Evolutionary conservation across 225 moss, liverwort and hornwort genomes (phyloP).

Genomic region (Antitrichia curtipendula): DNA sequence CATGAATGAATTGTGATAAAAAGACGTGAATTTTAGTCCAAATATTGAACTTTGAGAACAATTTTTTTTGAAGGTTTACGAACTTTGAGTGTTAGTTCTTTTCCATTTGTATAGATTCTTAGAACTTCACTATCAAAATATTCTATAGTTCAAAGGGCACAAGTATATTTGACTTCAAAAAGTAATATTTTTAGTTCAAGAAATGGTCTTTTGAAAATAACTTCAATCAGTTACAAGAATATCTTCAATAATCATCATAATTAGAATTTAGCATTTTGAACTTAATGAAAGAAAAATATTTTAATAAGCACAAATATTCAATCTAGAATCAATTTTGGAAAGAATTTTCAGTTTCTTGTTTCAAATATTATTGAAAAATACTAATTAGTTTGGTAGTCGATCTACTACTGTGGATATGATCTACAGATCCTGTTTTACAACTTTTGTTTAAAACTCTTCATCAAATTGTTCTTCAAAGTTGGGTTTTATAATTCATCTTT

Average conservation of each 20-base stretch:
- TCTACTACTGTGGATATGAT: too few species aligned
- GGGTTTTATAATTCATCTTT: neutral
- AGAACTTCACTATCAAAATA: neutral
- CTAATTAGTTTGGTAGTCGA: rapidly evolving
- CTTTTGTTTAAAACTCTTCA: neutral
- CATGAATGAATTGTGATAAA: neutral
- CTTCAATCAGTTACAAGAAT: neutral
- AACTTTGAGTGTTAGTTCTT: neutral
- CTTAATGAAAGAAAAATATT: neutral
- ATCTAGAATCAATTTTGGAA: neutral
- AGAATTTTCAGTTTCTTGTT: neutral
- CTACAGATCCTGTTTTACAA: neutral
- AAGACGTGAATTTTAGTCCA: neutral
- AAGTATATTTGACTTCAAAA: too few species aligned
- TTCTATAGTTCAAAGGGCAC: rapidly evolving
- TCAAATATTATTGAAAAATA: too few species aligned
- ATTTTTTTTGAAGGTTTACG: too few species aligned
- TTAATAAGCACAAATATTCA: neutral
- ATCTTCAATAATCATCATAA: neutral
- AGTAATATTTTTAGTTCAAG: neutral
- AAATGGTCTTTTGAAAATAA: neutral
- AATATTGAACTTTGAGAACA: neutral
- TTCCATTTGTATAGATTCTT: too few species aligned
- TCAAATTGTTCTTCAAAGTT: too few species aligned
- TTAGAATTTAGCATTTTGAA: neutral